Evolutionary conservation across 352 stramenopile species (phyloP).

Genomic region (Globisporangium echinulatum): DNA sequence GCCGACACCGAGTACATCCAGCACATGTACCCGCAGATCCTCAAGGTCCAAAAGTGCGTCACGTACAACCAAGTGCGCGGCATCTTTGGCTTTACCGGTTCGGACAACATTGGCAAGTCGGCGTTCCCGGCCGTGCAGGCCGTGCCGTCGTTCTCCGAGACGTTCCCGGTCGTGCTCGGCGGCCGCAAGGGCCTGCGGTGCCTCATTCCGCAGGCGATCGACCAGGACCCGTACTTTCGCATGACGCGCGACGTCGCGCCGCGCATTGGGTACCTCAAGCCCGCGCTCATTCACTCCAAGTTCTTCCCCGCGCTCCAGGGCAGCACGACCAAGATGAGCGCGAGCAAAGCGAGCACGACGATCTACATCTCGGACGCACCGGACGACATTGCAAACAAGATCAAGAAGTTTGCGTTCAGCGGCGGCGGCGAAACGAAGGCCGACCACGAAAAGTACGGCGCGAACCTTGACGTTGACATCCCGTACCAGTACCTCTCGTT

Average conservation of each 20-base stretch:
- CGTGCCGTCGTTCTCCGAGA: slow-evolving; percentile 95
- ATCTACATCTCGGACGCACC: slow-evolving; percentile 99
- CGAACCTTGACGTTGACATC: slow-evolving; percentile 98
- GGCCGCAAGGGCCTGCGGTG: slow-evolving; percentile 91
- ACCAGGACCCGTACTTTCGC: slow-evolving; percentile 98
- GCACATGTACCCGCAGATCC: slow-evolving; percentile 98
- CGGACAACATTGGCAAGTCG: slow-evolving; percentile 98
- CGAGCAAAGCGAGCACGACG: slow-evolving; percentile 93
- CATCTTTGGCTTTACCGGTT: slow-evolving; percentile 99
- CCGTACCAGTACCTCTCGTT: slow-evolving; percentile 99
- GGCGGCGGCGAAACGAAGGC: slow-evolving; percentile 98
- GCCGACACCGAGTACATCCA: slow-evolving; percentile 98
- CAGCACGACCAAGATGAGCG: slow-evolving; percentile 98
- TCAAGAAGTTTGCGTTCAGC: slow-evolving; percentile 87
- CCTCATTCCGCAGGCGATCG: slow-evolving; percentile 99
- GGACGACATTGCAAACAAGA: slow-evolving; percentile 93
- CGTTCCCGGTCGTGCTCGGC: slow-evolving; percentile 92
- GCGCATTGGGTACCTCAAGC: slow-evolving; percentile 94
- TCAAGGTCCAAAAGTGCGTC: slow-evolving; percentile 99
- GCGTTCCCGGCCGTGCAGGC: slow-evolving; percentile 98
- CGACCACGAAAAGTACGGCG: slow-evolving; percentile 96
- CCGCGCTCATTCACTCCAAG: slow-evolving; percentile 98
- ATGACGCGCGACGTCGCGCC: slow-evolving; percentile 99
- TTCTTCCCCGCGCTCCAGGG: slow-evolving; percentile 99
- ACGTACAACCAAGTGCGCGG: slow-evolving; percentile 97